phyloP scores from a whole-genome alignment of 371 early-diverging fungal genomes.

The Apophysomyces elegans region DNA sequence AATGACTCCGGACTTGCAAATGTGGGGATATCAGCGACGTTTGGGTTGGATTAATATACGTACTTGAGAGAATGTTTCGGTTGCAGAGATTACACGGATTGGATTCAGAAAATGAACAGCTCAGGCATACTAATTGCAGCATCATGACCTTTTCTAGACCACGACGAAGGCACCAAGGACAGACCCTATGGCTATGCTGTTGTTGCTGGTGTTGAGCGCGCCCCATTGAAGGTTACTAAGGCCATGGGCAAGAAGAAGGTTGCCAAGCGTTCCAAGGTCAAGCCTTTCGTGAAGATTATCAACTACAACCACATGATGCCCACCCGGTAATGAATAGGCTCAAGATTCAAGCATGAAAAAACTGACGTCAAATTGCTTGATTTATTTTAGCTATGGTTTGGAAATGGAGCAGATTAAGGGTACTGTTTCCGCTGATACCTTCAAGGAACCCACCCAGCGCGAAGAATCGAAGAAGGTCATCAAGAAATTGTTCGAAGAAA shows the following conservation, averaged over 20 bases:
- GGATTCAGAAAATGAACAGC: background rate
- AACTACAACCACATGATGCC: conserved; percentile 99
- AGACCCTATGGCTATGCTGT: conserved; percentile 96
- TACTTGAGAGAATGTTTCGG: background rate
- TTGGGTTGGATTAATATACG: background rate
- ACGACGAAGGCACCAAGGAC: conserved; percentile 88
- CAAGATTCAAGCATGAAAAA: background rate
- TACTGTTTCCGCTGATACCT: conserved; percentile 81
- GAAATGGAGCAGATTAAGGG: conserved; percentile 89
- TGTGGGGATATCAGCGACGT: background rate
- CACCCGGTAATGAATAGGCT: conserved; percentile 69
- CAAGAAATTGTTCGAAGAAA: conserved; percentile 93
- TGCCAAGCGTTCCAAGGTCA: conserved; percentile 93
- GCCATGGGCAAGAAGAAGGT: conserved; percentile 92
- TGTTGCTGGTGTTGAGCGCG: conserved; percentile 95
- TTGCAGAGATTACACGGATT: background rate
- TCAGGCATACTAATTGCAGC: background rate
- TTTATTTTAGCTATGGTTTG: conserved; percentile 65
- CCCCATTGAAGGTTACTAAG: conserved; percentile 94
- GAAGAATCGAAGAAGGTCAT: conserved; percentile 87
- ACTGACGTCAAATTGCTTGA: background rate
- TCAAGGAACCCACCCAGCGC: conserved; percentile 95
- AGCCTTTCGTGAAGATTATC: conserved; percentile 96
- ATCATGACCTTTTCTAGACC: conserved; percentile 34
- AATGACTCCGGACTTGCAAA: background rate